Base-by-base conservation (phyloP, 106 monocot species). In the Amphibolis antarctica region DNA sequence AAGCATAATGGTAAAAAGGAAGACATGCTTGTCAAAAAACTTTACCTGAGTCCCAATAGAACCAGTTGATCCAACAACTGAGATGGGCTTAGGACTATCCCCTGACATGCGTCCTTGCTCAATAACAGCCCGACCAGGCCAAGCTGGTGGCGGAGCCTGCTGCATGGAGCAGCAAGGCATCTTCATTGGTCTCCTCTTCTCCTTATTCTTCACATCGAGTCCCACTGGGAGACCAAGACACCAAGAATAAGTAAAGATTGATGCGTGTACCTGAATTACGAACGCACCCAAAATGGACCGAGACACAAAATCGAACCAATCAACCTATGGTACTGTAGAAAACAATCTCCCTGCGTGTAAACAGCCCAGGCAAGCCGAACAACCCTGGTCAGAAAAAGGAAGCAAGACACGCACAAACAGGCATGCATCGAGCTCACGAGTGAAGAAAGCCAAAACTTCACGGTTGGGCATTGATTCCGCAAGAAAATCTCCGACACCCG, bases 11-110 rank as follows among this genome's bases (percentile, higher is more conserved):
- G 36, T 36, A 2, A 36, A 36, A 36, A 7, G 7, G 36, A 36
- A 36, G 36, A 36, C 4, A 36, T 36, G 36, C 6, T 21, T n/a
- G 64, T 47, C 10, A 30, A 42, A 30, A 52, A 55, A 27, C 42
- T 3, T 26, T 64, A 86, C 94, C 94, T 94, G 94, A 64, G 94
- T 94, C 68, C 94, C 94, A 58, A 94, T 89, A 10, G 94, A 94
- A 55, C 94, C 94, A 47, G 94, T 94, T 31, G 94, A 94, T 25
- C 94, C 94, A 28, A 94, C 78, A 30, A 94, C 80, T 13, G 94
- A 86, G 64, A 94, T 86, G 25, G 86, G 94, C 58, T 94, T 94
- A 4, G 83, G 86, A 31, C 81, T 80, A 63, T 94, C 89, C 94
- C 86, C 86, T 29, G 74, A 53, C 36, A 55, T 77, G 57, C 66